A percentile compares a stretch with the other conserved stretches of the same genome.
Evolutionary conservation across 306 rosid species (phyloP).

Genomic region (Cicer yamashitae): DNA sequence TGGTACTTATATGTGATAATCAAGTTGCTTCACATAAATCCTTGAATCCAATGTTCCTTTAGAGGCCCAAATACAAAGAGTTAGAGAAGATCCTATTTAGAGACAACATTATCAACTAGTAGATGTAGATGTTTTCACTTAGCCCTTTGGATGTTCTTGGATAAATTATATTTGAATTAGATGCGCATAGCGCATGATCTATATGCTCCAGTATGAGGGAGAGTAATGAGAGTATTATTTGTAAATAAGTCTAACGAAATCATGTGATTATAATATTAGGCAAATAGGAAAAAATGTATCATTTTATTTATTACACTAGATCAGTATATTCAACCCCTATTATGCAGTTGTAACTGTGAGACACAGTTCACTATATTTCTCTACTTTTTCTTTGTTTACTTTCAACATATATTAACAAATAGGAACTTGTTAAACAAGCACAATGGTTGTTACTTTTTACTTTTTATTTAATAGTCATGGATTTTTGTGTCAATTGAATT

Average conservation of each 20-base stretch:
- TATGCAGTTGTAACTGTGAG: not conserved
- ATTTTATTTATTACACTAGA: slow-evolving; percentile 8
- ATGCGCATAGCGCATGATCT: not conserved
- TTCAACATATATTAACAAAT: slow-evolving; percentile 11
- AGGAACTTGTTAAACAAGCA: not conserved
- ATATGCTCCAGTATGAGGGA: slow-evolving; percentile 5
- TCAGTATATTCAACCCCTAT: not conserved
- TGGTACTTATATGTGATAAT: slow-evolving; percentile 6
- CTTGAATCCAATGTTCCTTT: slow-evolving; percentile 10
- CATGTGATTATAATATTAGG: slow-evolving; percentile 4
- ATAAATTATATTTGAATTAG: slow-evolving; percentile 16
- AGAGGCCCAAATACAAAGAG: slow-evolving; percentile 11
- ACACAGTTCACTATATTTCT: not conserved
- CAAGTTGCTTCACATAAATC: slow-evolving; percentile 15
- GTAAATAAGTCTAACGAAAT: slow-evolving; percentile 15
- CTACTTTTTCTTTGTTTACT: slow-evolving; percentile 3
- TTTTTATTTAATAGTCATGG: slow-evolving; percentile 1
- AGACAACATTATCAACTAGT: slow-evolving; percentile 2
- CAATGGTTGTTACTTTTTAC: not conserved
- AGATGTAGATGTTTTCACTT: slow-evolving; percentile 19
- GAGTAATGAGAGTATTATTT: not conserved
- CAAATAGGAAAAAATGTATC: not conserved
- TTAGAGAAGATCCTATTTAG: slow-evolving; percentile 14
- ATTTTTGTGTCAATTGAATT: slow-evolving; percentile 5
- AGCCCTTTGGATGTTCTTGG: slow-evolving; percentile 26